These are phyloP conservation scores for Rhizopogon vinicolor DNA, from an alignment of 768 basidiomycete genomes.

Conservation along the genomic window DNA sequence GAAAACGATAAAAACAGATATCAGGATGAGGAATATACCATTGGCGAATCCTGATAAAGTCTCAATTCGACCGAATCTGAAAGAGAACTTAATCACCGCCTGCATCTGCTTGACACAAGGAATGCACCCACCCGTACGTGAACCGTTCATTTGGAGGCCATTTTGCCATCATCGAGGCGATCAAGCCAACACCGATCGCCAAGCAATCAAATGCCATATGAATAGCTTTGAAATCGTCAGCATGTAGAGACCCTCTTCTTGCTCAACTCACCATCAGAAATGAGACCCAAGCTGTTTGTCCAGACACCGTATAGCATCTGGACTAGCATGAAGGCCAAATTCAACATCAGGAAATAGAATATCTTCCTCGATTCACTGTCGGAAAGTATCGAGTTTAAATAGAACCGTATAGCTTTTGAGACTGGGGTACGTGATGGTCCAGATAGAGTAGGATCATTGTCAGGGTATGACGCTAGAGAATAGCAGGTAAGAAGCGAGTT, in stretches of 20 bases:
- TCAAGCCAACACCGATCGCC: constrained; percentile 91
- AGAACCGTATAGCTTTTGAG: constrained; percentile 54
- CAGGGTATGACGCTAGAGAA: constrained; percentile 47
- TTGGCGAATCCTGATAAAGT: constrained; percentile 98
- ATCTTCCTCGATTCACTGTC: constrained; percentile 93
- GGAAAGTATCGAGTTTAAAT: constrained; percentile 86
- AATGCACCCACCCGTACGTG: constrained; percentile 78
- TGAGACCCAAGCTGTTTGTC: constrained; percentile 95
- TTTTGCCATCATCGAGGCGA: constrained; percentile 96
- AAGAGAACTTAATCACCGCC: neutral
- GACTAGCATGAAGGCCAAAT: constrained; percentile 93
- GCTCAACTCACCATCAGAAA: constrained; percentile 81
- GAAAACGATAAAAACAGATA: constrained; percentile 97
- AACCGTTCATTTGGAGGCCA: constrained; percentile 95
- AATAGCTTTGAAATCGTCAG: constrained; percentile 57
- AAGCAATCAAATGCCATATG: constrained; percentile 99
- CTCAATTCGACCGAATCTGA: constrained; percentile 91
- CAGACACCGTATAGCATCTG: constrained; percentile 97
- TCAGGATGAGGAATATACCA: constrained; percentile 88
- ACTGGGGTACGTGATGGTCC: constrained; percentile 46
- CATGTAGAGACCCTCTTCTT: neutral
- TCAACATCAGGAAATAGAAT: constrained; percentile 93
- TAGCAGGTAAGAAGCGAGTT: neutral
- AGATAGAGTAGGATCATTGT: constrained; percentile 37
- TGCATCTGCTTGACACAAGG: neutral